Base-by-base conservation (phyloP, 192 early-diverging fungal genomes). In the Jimgerdemannia flammicorona region DNA sequence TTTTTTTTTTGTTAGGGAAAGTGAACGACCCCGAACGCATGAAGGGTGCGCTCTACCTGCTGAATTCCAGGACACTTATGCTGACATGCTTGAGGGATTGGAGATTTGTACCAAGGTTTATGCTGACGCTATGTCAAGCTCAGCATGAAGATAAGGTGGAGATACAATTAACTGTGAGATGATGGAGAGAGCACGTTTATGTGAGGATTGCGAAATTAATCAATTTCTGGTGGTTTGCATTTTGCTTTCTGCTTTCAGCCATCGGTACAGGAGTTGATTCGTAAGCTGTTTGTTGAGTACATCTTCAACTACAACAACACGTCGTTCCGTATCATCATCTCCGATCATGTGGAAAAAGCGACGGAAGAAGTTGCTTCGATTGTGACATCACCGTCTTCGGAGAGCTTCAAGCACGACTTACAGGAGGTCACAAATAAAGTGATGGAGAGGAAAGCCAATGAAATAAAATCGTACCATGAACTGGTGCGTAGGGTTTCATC, bases 31-130 rank as follows among this genome's bases (percentile, higher is more conserved):
- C 82, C 39, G 87, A 93, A 71, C 80, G 84, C 41, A 85, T 92
- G 79, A 94, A 94, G 65, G 92, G 92, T 10, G 89, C 91, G 1
- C 77, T 94, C 41, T 93, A 90, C 76, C 70, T 94, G 20, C 75
- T 94, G 3, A 80, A 81, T 41, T 82, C 80, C 4, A 86, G 80
- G 17, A 75, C 85, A 1, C 78, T 92, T 54, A 73, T 91, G 42
- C 64, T 84, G 64, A 80, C 85, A 20, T 84, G 84, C 66, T 69
- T 91, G 42, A 82, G 84, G 3, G 87, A 92, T 74, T 91, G 87
- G 85, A 69, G 84, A 18, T 89, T 84, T 73, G 83, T 84, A 3
- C 83, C 84, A 3, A 72, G 79, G 19, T 94, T 92, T 71, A 84
- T 90, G 10, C 40, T 77, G 20, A 71, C 81, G 9, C 74, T 94